Conservation (phyloP, 148 eudicot genomes). For the Dysphania ambrosioides region DNA sequence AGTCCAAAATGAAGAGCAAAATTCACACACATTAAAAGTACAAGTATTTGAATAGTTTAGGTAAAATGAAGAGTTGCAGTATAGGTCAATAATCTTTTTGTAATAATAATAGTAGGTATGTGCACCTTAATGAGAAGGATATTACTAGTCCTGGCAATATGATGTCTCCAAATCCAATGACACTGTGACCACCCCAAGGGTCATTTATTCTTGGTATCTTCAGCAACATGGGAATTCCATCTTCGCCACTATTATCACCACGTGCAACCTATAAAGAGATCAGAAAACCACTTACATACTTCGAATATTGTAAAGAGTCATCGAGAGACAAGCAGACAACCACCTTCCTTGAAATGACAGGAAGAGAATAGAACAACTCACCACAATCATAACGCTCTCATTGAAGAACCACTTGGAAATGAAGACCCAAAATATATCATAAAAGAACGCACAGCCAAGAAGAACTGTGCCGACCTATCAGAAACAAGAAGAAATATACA, state of each 20-base stretch:
- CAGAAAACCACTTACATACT: slow-evolving; percentile 9
- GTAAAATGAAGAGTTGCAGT: no score
- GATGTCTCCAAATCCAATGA: slow-evolving; percentile 98
- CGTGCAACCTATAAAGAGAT: slow-evolving; percentile 73
- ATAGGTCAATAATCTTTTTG: not conserved
- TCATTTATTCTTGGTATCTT: slow-evolving; percentile 97
- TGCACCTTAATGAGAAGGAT: slow-evolving; percentile 85
- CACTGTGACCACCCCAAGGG: slow-evolving; percentile 99
- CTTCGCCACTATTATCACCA: slow-evolving; percentile 96
- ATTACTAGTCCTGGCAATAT: slow-evolving; percentile 87
- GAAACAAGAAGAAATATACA: not conserved
- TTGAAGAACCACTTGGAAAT: slow-evolving; percentile 78
- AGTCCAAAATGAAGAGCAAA: no score
- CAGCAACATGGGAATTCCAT: slow-evolving; percentile 95
- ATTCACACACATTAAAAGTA: not conserved
- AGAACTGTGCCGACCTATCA: slow-evolving; percentile 94
- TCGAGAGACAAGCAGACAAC: no score
- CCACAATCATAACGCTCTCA: slow-evolving; percentile 99
- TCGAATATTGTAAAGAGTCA: slow-evolving; percentile 12
- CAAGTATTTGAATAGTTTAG: not conserved
- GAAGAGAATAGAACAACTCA: slow-evolving; percentile 35
- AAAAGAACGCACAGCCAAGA: slow-evolving; percentile 87
- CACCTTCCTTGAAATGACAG: not conserved
- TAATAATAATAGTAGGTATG: not conserved
- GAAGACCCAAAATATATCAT: slow-evolving; percentile 98